phyloP scores from a whole-genome alignment of 805 yeast species.

The Metschnikowia henanensis region DNA sequence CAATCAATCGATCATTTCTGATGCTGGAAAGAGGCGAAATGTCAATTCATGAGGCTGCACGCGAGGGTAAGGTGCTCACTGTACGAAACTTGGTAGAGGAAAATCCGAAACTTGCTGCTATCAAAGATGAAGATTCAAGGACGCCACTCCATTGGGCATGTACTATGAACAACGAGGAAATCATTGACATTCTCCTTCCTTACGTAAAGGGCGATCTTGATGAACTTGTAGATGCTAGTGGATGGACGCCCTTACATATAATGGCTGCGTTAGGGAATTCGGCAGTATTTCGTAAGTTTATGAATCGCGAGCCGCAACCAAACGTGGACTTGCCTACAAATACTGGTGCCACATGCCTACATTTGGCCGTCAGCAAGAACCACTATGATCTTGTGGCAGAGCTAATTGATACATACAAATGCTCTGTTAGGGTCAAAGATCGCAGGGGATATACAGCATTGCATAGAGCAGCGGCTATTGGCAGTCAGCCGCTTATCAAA shows the following conservation, averaged over 20 bases:
- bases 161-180: slow-evolving; percentile 54
- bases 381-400: slow-evolving; percentile 52
- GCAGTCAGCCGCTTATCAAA: slow-evolving; percentile 57
- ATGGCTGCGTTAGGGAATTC: slow-evolving; percentile 73
- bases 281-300: slow-evolving; percentile 50
- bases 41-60: slow-evolving; percentile 61
- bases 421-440: slow-evolving; percentile 67
- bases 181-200: slow-evolving; percentile 44
- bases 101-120: slow-evolving; percentile 47
- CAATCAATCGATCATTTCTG: too few relatives aligned
- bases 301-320: slow-evolving; percentile 49
- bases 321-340: slow-evolving; percentile 53
- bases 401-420: slow-evolving; percentile 54
- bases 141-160: slow-evolving; percentile 91
- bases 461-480: slow-evolving; percentile 83
- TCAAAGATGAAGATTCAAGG: slow-evolving; percentile 70
- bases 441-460: slow-evolving; percentile 63
- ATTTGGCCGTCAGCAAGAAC: slow-evolving; percentile 72
- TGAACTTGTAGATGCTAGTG: slow-evolving; percentile 66
- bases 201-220: slow-evolving; percentile 55
- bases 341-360: slow-evolving; percentile 75
- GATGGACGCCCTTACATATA: slow-evolving; percentile 89
- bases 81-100: slow-evolving; percentile 52
- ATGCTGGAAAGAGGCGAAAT: slow-evolving; percentile 5
- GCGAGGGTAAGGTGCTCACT: slow-evolving; percentile 53